These are phyloP conservation scores for Strobilomyces echinocephalus DNA, from an alignment of 768 basidiomycete species.

Conservation along the genomic window DNA sequence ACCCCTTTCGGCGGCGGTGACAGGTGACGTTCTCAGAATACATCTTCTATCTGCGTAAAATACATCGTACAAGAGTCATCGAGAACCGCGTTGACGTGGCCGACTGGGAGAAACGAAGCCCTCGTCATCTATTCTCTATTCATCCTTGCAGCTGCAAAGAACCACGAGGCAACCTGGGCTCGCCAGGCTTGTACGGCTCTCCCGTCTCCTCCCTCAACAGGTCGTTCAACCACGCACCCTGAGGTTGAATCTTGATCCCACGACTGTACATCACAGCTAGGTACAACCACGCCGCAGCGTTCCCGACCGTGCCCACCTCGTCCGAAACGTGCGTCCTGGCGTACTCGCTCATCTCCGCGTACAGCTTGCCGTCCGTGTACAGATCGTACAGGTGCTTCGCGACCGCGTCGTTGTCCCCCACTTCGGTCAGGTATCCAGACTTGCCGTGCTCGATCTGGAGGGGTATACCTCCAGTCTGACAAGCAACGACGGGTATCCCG, in stretches of 20 bases:
- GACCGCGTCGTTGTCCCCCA: constrained; percentile 71
- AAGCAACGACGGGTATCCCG: constrained; percentile 81
- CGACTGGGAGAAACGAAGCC: not conserved
- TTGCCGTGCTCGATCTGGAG: constrained; percentile 86
- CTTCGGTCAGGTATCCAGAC: constrained; percentile 79
- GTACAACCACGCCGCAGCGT: constrained; percentile 61
- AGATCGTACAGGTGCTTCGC: constrained; percentile 74
- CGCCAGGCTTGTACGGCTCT: constrained; percentile 59
- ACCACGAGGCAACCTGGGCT: constrained; percentile 68
- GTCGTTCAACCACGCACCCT: constrained; percentile 84
- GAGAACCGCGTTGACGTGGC: not conserved
- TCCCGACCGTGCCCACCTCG: constrained; percentile 81
- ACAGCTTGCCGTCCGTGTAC: constrained; percentile 67
- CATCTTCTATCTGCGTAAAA: constrained; percentile 1
- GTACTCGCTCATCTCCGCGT: constrained; percentile 57
- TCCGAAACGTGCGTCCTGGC: constrained; percentile 76
- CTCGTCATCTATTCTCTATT: constrained; percentile 5
- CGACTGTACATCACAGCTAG: constrained; percentile 78
- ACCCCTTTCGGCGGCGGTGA: no score
- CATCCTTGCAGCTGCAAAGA: constrained; percentile 46
- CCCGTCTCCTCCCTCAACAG: constrained; percentile 71
- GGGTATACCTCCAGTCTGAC: constrained; percentile 87
- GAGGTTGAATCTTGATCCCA: constrained; percentile 72
- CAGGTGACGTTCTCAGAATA: not conserved
- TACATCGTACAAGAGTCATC: not conserved